A percentile compares a stretch with the other conserved stretches of the same genome.
Evolutionary conservation across 2,329 filamentous ascomycete genomes (phyloP).

Genomic region (Aspergillus ibericus): DNA sequence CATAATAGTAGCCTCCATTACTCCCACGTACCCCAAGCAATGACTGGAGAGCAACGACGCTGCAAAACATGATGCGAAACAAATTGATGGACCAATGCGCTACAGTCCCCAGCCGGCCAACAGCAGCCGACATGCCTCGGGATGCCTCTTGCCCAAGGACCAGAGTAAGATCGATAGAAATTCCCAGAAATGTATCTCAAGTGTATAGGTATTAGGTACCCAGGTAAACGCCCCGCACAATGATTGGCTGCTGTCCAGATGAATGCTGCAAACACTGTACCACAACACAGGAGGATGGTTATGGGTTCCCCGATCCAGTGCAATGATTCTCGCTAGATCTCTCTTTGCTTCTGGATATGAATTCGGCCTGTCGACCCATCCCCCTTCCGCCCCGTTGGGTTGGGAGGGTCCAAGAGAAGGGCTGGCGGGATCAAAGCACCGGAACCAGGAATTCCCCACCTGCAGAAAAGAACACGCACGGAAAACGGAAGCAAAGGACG

Average conservation of each 20-base stretch:
- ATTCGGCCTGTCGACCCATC: background rate
- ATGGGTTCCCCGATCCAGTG: constrained; percentile 1
- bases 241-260: constrained; percentile 15
- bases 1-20: background rate
- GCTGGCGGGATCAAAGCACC: background rate
- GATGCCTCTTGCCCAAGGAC: constrained; percentile 15
- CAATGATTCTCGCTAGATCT: constrained; percentile 1
- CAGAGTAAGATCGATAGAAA: constrained; percentile 1
- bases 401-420: background rate
- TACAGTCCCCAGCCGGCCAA: constrained; percentile 15
- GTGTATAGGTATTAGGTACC: constrained; percentile 22
- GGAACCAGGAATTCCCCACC: constrained; percentile 14
- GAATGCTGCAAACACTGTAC: constrained; percentile 10
- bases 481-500: constrained; percentile 16
- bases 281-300: background rate
- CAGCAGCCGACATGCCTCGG: constrained; percentile 10
- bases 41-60: constrained; percentile 8
- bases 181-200: constrained; percentile 23
- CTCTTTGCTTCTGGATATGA: background rate
- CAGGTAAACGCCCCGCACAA: constrained; percentile 23
- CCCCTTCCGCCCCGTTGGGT: background rate
- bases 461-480: constrained; percentile 9
- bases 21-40: constrained; percentile 1
- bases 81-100: constrained; percentile 16
- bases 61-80: constrained; percentile 13